These are phyloP conservation scores for Cyclotella choctawhatcheeana DNA, from an alignment of 108 stramenopile genomes.

Conservation along the genomic window DNA sequence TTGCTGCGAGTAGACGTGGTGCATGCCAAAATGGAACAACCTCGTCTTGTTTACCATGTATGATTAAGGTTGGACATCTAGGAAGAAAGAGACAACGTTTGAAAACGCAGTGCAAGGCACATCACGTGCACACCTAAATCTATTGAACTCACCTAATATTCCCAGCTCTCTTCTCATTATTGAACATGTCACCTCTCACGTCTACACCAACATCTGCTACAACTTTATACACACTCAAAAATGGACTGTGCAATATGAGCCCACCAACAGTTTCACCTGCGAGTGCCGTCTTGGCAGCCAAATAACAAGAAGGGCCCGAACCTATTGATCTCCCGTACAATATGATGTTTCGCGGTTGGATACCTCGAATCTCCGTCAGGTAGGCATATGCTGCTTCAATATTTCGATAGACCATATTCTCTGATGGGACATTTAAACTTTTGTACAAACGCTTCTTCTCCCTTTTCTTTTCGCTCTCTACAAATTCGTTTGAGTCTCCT, in stretches of 20 bases:
- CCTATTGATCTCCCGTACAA: slow-evolving; percentile 71
- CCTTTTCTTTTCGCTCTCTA: not conserved
- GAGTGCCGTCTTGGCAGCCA: slow-evolving; percentile 64
- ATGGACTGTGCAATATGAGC: slow-evolving; percentile 64
- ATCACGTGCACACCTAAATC: not conserved
- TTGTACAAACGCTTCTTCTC: not conserved
- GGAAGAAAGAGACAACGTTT: not conserved
- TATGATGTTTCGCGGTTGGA: slow-evolving; percentile 45
- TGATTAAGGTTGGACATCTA: slow-evolving; percentile 71
- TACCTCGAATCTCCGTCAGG: slow-evolving; percentile 26
- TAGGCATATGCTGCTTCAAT: slow-evolving; percentile 56
- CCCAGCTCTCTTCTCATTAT: slow-evolving; percentile 55
- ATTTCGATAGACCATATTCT: slow-evolving; percentile 57
- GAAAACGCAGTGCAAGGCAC: not conserved
- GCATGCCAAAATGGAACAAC: slow-evolving; percentile 88
- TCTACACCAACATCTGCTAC: slow-evolving; percentile 50
- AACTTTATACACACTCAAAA: slow-evolving; percentile 56
- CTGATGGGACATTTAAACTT: slow-evolving; percentile 29
- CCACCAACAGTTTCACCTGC: slow-evolving; percentile 65
- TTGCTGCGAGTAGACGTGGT: slow-evolving; percentile 59
- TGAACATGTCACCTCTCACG: slow-evolving; percentile 50
- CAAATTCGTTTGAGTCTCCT: not conserved
- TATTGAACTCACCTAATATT: slow-evolving; percentile 46
- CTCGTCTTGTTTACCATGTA: slow-evolving; percentile 76
- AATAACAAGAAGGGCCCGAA: slow-evolving; percentile 70